These are phyloP conservation scores for Jackrogersella multiformis DNA, from an alignment of 495 filamentous ascomycete species.

Conservation along the genomic window DNA sequence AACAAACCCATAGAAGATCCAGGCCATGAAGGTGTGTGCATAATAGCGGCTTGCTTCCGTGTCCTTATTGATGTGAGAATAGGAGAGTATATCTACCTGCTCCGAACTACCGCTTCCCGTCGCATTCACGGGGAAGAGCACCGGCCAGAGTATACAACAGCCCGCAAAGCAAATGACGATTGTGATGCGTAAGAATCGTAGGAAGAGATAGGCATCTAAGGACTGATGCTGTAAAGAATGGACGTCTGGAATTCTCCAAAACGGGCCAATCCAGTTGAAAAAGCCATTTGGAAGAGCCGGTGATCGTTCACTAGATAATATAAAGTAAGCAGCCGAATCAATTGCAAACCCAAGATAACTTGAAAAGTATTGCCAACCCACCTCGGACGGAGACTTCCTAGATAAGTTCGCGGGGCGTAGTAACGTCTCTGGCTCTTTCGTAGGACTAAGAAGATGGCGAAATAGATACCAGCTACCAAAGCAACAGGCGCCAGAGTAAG, in stretches of 20 bases:
- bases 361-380: constrained; percentile 47
- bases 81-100: constrained; percentile 82
- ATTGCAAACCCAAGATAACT: neutral
- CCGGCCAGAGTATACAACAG: constrained; percentile 81
- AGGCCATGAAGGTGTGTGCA: constrained; percentile 76
- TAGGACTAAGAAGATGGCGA: constrained; percentile 78
- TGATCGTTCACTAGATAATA: constrained; percentile 67
- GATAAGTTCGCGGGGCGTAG: constrained; percentile 90
- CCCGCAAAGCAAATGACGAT: constrained; percentile 81
- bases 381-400: constrained; percentile 75
- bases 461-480: constrained; percentile 69
- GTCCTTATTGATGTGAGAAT: constrained; percentile 71
- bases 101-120: constrained; percentile 73
- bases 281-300: constrained; percentile 73
- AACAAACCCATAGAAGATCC: constrained; percentile 85
- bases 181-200: constrained; percentile 82
- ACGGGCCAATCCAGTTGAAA: constrained; percentile 78
- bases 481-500: constrained; percentile 74
- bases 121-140: constrained; percentile 86
- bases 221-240: constrained; percentile 90
- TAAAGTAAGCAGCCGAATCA: constrained; percentile 15
- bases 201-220: constrained; percentile 86
- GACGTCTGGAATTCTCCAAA: constrained; percentile 82
- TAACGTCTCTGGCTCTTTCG: constrained; percentile 74
- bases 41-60: constrained; percentile 71